Evolutionary conservation across 2,329 filamentous ascomycete genomes (phyloP), one percentile per base, ranked within the genome.

Genomic region (Aspergillus pseudoviridinutans): DNA sequence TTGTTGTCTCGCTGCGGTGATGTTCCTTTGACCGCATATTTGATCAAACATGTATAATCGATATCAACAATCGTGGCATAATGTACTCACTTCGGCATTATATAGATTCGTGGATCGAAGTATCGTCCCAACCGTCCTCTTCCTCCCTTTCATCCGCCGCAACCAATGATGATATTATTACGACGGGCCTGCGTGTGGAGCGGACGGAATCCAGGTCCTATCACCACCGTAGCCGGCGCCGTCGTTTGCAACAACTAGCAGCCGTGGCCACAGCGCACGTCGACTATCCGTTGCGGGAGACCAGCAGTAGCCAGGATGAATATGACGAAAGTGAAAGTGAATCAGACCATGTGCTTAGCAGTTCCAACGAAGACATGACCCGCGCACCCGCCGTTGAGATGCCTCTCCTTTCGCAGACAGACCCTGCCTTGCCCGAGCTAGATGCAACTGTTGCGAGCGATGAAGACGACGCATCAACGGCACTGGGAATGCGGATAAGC

Each of bases 271-370:
- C 73, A 49, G 71, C 74, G 29, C 71, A 74, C 58, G 67, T 76
- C 53, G 69, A 73, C 55, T 77, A 77, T 55, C 69, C 73, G 7
- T 71, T 71, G 47, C 76, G 78, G 44, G 76, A 82, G 17, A 70
- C 74, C 28, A 78, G 76, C 53, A 95, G 91, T 74, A 96, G 92
- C 68, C 91, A 96, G 72, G 92, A 96, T 66, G 92, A 96, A 76
- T 96, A 95, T 68, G 91, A 96, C 35, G 92, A 96, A 78, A 95
- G 89, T 61, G 92, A 96, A 73, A 96, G 84, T 74, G 92, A 96
- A 61, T 91, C 92, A 46, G 92, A 96, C 66, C 84, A 82, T 55
- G 79, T 86, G 52, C 78, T 87, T 77, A 84, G 82, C 57, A 86
- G 84, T 58, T 87, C 85, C 3, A 86, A 84, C 61, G 85, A 87